Percentiles rank a stretch among this genome's conserved stretches.
These are phyloP conservation scores for Boechera retrofracta DNA, from an alignment of 345 rosid species.

Conservation along the genomic window DNA sequence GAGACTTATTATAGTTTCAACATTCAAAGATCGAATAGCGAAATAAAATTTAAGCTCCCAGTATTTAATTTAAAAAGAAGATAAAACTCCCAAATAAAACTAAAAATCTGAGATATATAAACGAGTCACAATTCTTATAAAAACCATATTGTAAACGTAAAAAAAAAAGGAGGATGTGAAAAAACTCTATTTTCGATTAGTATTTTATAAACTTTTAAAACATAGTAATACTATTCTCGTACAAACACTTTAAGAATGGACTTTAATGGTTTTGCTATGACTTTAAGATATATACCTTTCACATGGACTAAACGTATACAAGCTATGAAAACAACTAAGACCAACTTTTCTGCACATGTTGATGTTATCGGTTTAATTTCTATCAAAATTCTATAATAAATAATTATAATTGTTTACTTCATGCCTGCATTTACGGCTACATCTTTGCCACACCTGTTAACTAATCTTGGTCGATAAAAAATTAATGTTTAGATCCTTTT, in stretches of 20 bases:
- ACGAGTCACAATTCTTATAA: neutral
- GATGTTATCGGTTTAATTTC: neutral
- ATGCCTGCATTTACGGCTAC: constrained; percentile 34
- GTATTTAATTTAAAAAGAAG: neutral
- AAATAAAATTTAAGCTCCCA: neutral
- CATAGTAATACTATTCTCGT: neutral
- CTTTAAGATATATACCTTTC: constrained; percentile 46
- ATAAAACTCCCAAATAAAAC: neutral
- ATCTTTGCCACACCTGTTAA: constrained; percentile 29
- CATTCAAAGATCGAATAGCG: constrained; percentile 17
- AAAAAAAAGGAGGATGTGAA: neutral
- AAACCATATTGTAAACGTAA: neutral
- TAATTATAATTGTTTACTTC: neutral
- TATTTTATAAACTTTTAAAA: neutral
- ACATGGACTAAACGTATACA: constrained; percentile 35
- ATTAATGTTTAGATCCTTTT: neutral
- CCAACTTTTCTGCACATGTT: constrained; percentile 43
- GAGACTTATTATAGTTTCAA: constrained; percentile 19
- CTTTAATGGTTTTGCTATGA: constrained; percentile 22
- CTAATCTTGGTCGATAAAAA: neutral
- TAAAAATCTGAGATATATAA: neutral
- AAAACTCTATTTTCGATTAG: neutral
- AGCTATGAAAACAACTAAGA: constrained; percentile 41
- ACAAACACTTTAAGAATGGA: constrained; percentile 2
- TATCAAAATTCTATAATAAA: neutral